phyloP scores from a whole-genome alignment of 768 basidiomycete species.

The Daedaleopsis nitida region DNA sequence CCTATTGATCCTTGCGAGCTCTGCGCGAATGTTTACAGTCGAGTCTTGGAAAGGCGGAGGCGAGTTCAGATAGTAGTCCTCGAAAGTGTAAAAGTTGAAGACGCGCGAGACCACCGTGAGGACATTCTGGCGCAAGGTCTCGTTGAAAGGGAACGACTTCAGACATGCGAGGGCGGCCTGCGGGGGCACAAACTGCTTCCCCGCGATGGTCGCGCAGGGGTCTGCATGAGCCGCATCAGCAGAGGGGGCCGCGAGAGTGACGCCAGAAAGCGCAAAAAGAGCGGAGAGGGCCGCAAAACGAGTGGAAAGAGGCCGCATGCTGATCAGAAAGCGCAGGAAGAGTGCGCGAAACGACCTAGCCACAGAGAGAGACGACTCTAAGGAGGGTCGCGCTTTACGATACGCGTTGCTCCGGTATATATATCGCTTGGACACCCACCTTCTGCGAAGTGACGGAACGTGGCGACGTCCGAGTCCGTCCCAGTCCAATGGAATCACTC shows the following conservation, averaged over 20 bases:
- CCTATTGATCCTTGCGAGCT: slow-evolving; percentile 48
- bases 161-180: slow-evolving; percentile 59
- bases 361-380: background rate
- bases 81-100: slow-evolving; percentile 44
- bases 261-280: background rate
- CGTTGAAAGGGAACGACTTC: slow-evolving; percentile 48
- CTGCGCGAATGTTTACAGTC: slow-evolving; percentile 53
- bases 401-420: background rate
- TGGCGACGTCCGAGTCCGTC: background rate
- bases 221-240: slow-evolving; percentile 28
- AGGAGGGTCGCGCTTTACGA: background rate
- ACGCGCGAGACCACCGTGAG: slow-evolving; percentile 34
- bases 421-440: background rate
- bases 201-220: slow-evolving; percentile 38
- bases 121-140: slow-evolving; percentile 41
- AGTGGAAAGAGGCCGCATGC: background rate
- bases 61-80: slow-evolving; percentile 39
- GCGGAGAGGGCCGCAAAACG: slow-evolving; percentile 8
- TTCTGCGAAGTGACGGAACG: background rate
- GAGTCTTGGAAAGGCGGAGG: slow-evolving; percentile 46
- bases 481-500: background rate
- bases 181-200: slow-evolving; percentile 47
- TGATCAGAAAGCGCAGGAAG: background rate
- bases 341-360: background rate
- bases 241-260: slow-evolving; percentile 3